Conservation (phyloP, 306 rosid genomes). For the Quercus aquifolioides region DNA sequence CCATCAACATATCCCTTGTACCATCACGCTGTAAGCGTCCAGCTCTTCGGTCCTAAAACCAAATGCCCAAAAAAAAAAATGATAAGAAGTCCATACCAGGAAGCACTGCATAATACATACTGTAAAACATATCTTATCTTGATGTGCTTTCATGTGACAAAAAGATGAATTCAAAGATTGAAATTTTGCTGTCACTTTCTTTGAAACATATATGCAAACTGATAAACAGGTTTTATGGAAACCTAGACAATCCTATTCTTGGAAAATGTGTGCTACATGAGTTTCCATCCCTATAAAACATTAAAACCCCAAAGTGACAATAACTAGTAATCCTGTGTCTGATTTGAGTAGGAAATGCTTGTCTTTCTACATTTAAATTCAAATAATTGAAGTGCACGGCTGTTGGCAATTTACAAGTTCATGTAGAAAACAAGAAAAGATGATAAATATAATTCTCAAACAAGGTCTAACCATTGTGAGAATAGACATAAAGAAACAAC, state of each 20-base stretch:
- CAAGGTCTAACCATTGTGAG: background rate
- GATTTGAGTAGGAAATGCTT: background rate
- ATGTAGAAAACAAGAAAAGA: background rate
- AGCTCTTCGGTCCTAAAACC: constrained; percentile 46
- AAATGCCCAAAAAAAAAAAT: constrained; percentile 1
- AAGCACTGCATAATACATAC: background rate
- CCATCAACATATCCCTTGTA: constrained; percentile 10
- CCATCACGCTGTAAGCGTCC: constrained; percentile 34
- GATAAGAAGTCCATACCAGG: background rate
- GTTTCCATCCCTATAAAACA: background rate
- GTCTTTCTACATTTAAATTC: background rate
- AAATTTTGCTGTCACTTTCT: background rate
- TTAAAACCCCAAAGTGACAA: background rate
- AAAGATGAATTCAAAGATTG: background rate
- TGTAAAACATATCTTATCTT: background rate
- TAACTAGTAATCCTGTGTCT: background rate
- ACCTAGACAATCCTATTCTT: too few relatives aligned
- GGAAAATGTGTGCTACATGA: background rate
- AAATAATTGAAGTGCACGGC: background rate
- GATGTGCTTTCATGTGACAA: background rate
- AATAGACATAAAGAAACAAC: background rate
- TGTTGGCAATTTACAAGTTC: background rate
- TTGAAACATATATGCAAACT: background rate
- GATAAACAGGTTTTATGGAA: too few relatives aligned
- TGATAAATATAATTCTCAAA: background rate